phyloP scores from a whole-genome alignment of 192 early-diverging fungal species.

The Coemansia sp. region DNA sequence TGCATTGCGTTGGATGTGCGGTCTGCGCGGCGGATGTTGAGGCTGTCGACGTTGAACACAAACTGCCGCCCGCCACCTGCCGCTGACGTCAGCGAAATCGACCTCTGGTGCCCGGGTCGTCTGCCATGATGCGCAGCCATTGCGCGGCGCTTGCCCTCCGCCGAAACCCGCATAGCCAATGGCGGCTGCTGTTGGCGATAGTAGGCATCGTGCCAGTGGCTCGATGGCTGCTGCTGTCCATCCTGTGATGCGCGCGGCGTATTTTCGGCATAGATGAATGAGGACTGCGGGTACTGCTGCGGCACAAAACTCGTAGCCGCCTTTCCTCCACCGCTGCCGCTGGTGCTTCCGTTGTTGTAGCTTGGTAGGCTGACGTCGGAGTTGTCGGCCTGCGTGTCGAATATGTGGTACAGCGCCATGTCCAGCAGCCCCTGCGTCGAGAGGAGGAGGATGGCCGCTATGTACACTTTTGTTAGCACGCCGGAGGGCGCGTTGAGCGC shows the following conservation, averaged over 20 bases:
- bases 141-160: not conserved
- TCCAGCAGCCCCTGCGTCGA: constrained; percentile 40
- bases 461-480: constrained; percentile 7
- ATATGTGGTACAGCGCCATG: constrained; percentile 47
- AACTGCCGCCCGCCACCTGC: constrained; percentile 8
- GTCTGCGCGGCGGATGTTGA: constrained; percentile 34
- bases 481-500: not conserved
- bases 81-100: constrained; percentile 12
- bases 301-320: not conserved
- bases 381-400: constrained; percentile 39
- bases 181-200: not conserved
- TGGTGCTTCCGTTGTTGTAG: not conserved
- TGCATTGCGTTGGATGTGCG: constrained; percentile 45
- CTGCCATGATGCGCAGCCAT: not conserved
- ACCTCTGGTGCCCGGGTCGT: not conserved
- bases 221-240: not conserved
- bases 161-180: not conserved
- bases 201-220: constrained; percentile 8
- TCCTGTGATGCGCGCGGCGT: constrained; percentile 5
- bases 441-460: constrained; percentile 26
- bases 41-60: constrained; percentile 22
- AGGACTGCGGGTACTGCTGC: not conserved
- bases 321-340: not conserved
- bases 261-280: constrained; percentile 5
- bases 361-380: constrained; percentile 28